Base-by-base conservation (phyloP, 2,329 filamentous ascomycete genomes). In the Talaromyces sp. region DNA sequence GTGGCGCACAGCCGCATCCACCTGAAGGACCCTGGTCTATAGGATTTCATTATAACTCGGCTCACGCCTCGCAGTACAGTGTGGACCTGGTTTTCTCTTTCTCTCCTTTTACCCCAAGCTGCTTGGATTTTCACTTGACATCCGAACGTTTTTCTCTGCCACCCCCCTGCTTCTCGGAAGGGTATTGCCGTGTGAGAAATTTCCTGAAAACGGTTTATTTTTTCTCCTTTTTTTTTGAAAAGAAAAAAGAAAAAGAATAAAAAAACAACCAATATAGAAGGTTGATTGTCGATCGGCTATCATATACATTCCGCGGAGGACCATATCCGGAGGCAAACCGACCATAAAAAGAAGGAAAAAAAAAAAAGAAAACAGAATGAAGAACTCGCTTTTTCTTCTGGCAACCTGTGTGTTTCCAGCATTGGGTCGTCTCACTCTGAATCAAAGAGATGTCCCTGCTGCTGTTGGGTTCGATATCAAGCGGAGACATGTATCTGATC, bases 401-500 rank as follows among this genome's bases (percentile, higher is more conserved):
- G 58, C 29, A 19, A 54, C 43, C 42, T 58, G 52, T 16, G 55
- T 36, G 32, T 50, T 51, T 33, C 51, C 52, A 14, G 52, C 29
- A 22, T 14, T 58, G 40, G 57, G 54, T 7, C 57, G 66, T 1
- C 58, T 76, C 22, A 57, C 62, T 33, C 65, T 75, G 16, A 62
- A 68, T 37, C 47, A 66, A 51, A 59, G 72, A 56, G 68, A 69
- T 45, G 49, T 50, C n/a, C 78, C 80, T 3, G 71, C 69, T 45
- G 80, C 81, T 13, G 68, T 83, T 17, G 66, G 75, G 13, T 71
- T 82, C 48, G 75, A 80, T 47, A 82, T 83, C 37, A 71, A 81
- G 57, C 77, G 82, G 37, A 76, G 72, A 53, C 60, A 76, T 52
- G 66, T 80, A 27, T 37, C 57, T 3, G 72, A 82, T 58, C 80